Evolutionary conservation across 192 early-diverging fungal species (phyloP).

Genomic region (Linnemannia hyalina): DNA sequence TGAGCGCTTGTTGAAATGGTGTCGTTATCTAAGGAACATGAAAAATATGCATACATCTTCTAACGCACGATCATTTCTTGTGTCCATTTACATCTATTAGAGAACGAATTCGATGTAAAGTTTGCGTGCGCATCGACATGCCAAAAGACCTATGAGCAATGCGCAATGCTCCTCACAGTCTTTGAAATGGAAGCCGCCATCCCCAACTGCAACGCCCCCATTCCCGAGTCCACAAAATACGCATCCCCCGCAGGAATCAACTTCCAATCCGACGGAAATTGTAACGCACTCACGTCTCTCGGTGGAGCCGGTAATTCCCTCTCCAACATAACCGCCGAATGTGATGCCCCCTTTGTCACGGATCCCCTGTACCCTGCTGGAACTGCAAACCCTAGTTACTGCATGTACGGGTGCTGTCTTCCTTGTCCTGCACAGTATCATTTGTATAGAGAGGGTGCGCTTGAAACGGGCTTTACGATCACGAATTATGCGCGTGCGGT

Average conservation of each 20-base stretch:
- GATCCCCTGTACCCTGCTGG: slow-evolving; percentile 51
- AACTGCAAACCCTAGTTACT: slow-evolving; percentile 38
- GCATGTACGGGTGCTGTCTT: slow-evolving; percentile 64
- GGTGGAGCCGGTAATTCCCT: background rate
- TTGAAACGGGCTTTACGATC: slow-evolving; percentile 56
- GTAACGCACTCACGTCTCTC: slow-evolving; percentile 22
- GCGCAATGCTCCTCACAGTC: slow-evolving; percentile 30
- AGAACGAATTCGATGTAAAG: slow-evolving; percentile 14
- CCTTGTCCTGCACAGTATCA: slow-evolving; percentile 66
- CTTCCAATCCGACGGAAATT: slow-evolving; percentile 30
- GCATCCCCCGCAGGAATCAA: slow-evolving; percentile 16
- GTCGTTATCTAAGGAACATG: too few relatives aligned
- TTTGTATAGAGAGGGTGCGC: slow-evolving; percentile 57
- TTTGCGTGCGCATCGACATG: slow-evolving; percentile 57
- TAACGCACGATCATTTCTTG: background rate
- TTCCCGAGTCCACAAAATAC: background rate
- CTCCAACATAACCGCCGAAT: slow-evolving; percentile 28
- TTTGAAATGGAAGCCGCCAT: slow-evolving; percentile 11
- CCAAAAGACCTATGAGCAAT: slow-evolving; percentile 15
- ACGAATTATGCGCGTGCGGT: slow-evolving; percentile 60
- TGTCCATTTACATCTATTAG: background rate
- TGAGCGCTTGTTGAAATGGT: too few relatives aligned
- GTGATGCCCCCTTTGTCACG: slow-evolving; percentile 55
- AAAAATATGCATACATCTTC: background rate
- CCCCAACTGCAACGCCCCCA: slow-evolving; percentile 44